Evolutionary conservation across 228 moss, liverwort and hornwort species (phyloP).

Genomic region (Sphagnum fallax): DNA sequence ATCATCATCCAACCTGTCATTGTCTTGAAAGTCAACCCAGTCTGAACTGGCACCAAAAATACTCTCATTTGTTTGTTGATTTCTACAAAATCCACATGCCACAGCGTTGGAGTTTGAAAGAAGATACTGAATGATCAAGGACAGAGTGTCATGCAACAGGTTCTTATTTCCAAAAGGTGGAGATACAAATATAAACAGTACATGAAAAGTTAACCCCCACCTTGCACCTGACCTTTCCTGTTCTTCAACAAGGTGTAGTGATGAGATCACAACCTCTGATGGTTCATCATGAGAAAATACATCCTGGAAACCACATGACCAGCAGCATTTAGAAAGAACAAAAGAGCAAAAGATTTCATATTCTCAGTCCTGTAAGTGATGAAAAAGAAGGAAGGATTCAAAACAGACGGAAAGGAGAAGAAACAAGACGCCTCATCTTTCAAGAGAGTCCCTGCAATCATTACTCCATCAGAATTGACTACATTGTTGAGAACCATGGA

Average conservation of each 20-base stretch:
- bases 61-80: background rate
- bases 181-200: background rate
- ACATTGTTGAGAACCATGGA: background rate
- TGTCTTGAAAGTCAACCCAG: constrained; percentile 48
- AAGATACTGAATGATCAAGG: no score
- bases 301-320: constrained; percentile 16
- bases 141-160: background rate
- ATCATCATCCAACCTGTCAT: constrained; percentile 19
- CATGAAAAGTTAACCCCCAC: no score
- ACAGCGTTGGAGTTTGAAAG: background rate
- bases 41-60: constrained; percentile 1
- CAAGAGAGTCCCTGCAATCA: background rate
- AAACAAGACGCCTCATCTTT: background rate
- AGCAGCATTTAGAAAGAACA: no score
- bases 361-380: no score
- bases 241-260: constrained; percentile 34
- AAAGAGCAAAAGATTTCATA: no score
- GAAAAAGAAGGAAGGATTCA: no score
- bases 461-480: constrained; percentile 40
- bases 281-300: constrained; percentile 52
- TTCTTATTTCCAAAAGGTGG: background rate
- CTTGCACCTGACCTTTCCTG: constrained; percentile 27
- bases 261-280: constrained; percentile 47
- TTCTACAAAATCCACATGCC: constrained; percentile 4
- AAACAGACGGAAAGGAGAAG: background rate